Conservation (phyloP, 192 early-diverging fungal species). For the Coemansia sp. region DNA sequence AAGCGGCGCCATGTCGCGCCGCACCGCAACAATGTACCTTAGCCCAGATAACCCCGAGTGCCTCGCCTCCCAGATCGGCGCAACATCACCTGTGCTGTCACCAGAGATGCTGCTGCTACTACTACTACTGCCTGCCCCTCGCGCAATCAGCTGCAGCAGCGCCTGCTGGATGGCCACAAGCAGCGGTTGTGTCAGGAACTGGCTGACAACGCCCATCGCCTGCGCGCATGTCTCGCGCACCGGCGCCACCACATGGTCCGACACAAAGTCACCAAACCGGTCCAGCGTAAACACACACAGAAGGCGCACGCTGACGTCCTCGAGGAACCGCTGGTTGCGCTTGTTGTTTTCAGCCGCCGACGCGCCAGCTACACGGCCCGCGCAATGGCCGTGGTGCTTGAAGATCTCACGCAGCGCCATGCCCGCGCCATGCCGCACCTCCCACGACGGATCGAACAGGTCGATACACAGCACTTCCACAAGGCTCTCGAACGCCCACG, state of each 20-base stretch:
- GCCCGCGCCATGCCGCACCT: conserved; percentile 92
- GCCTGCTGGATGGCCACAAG: conserved; percentile 60
- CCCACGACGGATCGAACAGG: conserved; percentile 79
- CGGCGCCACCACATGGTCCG: conserved; percentile 91
- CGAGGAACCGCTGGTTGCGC: conserved; percentile 76
- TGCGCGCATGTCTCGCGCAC: conserved; percentile 94
- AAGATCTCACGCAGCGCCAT: conserved; percentile 89
- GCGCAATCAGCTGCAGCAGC: conserved; percentile 59
- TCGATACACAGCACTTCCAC: conserved; percentile 69
- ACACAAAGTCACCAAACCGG: conserved; percentile 95
- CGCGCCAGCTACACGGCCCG: conserved; percentile 66
- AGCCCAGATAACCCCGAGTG: conserved; percentile 90
- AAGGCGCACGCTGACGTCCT: conserved; percentile 86
- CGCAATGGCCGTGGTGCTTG: conserved; percentile 80
- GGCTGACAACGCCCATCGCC: conserved; percentile 70
- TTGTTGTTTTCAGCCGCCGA: conserved; percentile 58
- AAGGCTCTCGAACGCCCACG: conserved; percentile 72
- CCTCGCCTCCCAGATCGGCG: conserved; percentile 82
- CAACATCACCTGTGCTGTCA: not conserved
- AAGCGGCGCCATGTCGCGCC: conserved; percentile 77
- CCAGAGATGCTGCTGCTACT: no score
- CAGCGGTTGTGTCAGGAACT: conserved; percentile 58
- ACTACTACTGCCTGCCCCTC: conserved; percentile 15
- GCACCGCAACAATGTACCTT: conserved; percentile 92
- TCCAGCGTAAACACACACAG: conserved; percentile 93